Evolutionary conservation across 305 asterid species (phyloP).

Genomic region (Nicotiana rustica): DNA sequence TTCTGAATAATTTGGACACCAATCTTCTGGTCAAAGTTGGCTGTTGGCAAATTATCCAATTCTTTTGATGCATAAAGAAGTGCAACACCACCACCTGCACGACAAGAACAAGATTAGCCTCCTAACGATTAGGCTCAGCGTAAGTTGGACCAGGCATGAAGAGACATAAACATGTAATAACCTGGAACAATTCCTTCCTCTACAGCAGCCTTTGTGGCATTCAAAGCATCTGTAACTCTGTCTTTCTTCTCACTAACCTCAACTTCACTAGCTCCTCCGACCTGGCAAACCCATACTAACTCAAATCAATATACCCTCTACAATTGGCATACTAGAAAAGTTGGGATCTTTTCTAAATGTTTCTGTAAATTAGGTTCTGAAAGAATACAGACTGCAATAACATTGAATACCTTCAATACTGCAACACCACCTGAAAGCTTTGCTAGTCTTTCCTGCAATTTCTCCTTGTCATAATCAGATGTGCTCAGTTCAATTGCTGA

Average conservation of each 20-base stretch:
- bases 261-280: constrained; percentile 76
- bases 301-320: constrained; percentile 1
- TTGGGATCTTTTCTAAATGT: neutral
- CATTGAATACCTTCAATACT: constrained; percentile 67
- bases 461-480: constrained; percentile 63
- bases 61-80: constrained; percentile 67
- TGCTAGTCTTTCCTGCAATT: constrained; percentile 62
- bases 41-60: constrained; percentile 55
- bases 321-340: too few relatives aligned
- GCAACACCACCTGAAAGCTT: constrained; percentile 81
- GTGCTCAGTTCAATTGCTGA: constrained; percentile 55
- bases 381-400: neutral
- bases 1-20: constrained; percentile 68
- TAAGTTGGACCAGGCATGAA: constrained; percentile 1
- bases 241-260: constrained; percentile 78
- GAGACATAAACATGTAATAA: constrained; percentile 32
- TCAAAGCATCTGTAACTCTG: constrained; percentile 71
- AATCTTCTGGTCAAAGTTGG: constrained; percentile 66
- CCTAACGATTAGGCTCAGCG: neutral
- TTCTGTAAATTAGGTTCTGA: neutral
- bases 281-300: constrained; percentile 39
- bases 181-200: constrained; percentile 78
- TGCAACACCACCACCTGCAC: constrained; percentile 66
- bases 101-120: neutral
- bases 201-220: constrained; percentile 77